Base-by-base conservation (phyloP, 441 rosid species). In the Isatis lusitanica region DNA sequence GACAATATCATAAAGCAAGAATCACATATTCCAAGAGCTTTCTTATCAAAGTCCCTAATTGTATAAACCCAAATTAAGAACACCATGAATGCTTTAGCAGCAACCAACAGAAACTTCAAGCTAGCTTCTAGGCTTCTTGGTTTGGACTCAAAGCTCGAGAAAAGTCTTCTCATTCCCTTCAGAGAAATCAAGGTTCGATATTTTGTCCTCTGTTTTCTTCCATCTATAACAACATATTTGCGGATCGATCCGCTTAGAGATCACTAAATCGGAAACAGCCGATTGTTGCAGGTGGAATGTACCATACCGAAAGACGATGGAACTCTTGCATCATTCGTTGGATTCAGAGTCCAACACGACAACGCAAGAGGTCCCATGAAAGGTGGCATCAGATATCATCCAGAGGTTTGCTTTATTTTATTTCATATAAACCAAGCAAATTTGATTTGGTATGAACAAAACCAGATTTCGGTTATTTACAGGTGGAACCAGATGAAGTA, bases 81-180 rank as follows among this genome's bases (percentile, higher is more conserved):
- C 36, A 61, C 79, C 82, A 94, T 94, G 99, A 94, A 92, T 64
- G 97, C 98, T 67, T 90, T 94, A 65, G 93, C 90, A 21, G 99
- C 96, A 46, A 90, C 99, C 9, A 92, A 81, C 84, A 88, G 98
- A 63, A 94, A 94, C 80, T 92, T 94, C 75, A 87, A 90, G 74
- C 87, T 83, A 35, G 96, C 98, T 4, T 86, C 93, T 12, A 83
- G 93, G 61, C 83, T 94, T 81, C 97, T 94, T 36, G 99, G 96
- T 12, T 75, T 94, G 72, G 99, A 94, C 78, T 87, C 99, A 11
- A 92, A 90, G 78, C 84, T 94, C 4, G 94, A 92, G 66, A 80
- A 47, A 79, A 87, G 93, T 74, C 98, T 94, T 68, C 74, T 92
- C 83, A 92, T 94, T 75, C 99, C 98, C 48, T 90, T 88, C 57